phyloP scores from a whole-genome alignment of 225 moss, liverwort and hornwort species.

The Ulota crispa region DNA sequence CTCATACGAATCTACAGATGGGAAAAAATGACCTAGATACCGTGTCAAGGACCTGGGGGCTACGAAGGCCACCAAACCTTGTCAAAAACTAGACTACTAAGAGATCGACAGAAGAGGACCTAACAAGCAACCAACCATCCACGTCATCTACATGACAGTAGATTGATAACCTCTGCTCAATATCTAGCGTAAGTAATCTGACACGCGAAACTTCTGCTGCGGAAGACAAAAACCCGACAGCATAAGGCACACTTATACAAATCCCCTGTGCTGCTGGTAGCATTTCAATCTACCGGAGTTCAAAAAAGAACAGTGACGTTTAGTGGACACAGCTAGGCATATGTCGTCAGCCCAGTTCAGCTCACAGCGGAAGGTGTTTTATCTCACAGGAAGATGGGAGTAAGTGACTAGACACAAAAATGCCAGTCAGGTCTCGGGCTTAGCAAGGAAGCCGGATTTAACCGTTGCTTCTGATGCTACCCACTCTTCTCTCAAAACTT shows the following conservation, averaged over 20 bases:
- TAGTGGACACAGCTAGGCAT: conserved; percentile 15
- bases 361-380: background rate
- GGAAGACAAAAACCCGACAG: conserved; percentile 11
- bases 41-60: background rate
- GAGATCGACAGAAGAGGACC: conserved; percentile 12
- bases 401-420: conserved; percentile 13
- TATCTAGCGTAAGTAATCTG: conserved; percentile 4
- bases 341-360: conserved; percentile 11
- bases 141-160: conserved; percentile 8
- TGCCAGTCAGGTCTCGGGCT: conserved; percentile 9
- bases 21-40: background rate
- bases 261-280: conserved; percentile 18
- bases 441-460: conserved; percentile 47
- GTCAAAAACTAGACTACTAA: conserved; percentile 9
- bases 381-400: conserved; percentile 6
- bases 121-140: conserved; percentile 20
- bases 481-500: conserved; percentile 18
- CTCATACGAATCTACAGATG: conserved; percentile 5
- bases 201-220: background rate
- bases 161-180: background rate
- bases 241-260: background rate
- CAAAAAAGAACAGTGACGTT: conserved; percentile 8
- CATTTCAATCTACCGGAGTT: conserved; percentile 13
- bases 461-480: conserved; percentile 49
- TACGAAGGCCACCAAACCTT: background rate